These are phyloP conservation scores for Schwanniomyces polymorphus DNA, from an alignment of 805 yeast genomes.

Conservation along the genomic window DNA sequence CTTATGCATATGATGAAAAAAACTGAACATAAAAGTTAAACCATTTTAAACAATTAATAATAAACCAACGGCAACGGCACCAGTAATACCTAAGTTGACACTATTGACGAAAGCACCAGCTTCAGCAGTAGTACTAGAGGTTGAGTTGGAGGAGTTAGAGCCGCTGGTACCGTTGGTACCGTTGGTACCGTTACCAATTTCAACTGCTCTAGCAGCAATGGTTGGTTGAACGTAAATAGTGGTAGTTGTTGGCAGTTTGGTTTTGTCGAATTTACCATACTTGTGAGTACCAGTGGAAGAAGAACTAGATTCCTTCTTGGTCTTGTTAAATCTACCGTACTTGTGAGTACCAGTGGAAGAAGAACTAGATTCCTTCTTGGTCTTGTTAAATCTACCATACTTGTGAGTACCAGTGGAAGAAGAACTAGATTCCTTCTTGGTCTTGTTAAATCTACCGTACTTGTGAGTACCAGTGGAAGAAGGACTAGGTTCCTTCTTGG, in stretches of 20 bases:
- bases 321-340: slow-evolving; percentile 34
- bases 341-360: slow-evolving; percentile 23
- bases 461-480: slow-evolving; percentile 23
- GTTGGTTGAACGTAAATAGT: slow-evolving; percentile 13
- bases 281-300: slow-evolving; percentile 33
- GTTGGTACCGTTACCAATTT: neutral
- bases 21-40: neutral
- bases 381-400: slow-evolving; percentile 58
- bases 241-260: slow-evolving; percentile 35
- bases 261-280: slow-evolving; percentile 35
- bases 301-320: slow-evolving; percentile 30
- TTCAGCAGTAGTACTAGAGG: slow-evolving; percentile 21
- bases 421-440: slow-evolving; percentile 15
- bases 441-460: slow-evolving; percentile 34
- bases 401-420: slow-evolving; percentile 44
- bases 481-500: slow-evolving; percentile 23
- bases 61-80: slow-evolving; percentile 52
- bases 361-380: slow-evolving; percentile 15
- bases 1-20: neutral
- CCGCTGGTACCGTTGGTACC: slow-evolving; percentile 1
- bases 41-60: slow-evolving; percentile 40
- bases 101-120: slow-evolving; percentile 20
- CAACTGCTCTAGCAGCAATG: neutral
- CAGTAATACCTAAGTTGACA: slow-evolving; percentile 32
- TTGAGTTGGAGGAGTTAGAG: slow-evolving; percentile 17